phyloP scores from a whole-genome alignment of 768 basidiomycete species.

The Lanmaoa pseudosensibilis region DNA sequence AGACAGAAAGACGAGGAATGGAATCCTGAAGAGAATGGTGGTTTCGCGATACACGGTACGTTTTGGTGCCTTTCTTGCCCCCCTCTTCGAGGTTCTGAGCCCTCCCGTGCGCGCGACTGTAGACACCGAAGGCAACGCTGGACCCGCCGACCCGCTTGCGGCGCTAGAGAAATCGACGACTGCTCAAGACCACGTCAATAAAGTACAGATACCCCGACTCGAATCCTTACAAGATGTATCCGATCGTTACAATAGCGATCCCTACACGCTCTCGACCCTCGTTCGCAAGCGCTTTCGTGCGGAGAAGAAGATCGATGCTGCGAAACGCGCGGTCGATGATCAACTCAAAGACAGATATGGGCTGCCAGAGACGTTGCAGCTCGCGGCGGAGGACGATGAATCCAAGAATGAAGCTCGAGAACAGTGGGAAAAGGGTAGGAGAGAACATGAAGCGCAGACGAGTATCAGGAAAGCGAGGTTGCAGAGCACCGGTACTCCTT shows the following conservation, averaged over 20 bases:
- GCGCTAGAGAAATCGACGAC: constrained; percentile 87
- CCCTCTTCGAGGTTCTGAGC: neutral
- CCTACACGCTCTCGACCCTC: constrained; percentile 74
- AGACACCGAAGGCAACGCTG: constrained; percentile 69
- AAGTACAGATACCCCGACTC: constrained; percentile 77
- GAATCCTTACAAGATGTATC: constrained; percentile 77
- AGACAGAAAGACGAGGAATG: constrained; percentile 93
- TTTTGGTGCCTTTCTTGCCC: neutral
- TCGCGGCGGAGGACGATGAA: constrained; percentile 67
- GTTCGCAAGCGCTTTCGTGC: constrained; percentile 81
- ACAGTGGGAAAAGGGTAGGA: constrained; percentile 57
- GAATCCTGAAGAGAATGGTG: constrained; percentile 95
- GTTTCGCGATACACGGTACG: constrained; percentile 83
- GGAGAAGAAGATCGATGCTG: constrained; percentile 78
- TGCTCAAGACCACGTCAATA: constrained; percentile 67
- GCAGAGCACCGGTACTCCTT: constrained; percentile 28
- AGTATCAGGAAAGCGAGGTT: constrained; percentile 51
- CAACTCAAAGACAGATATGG: constrained; percentile 73
- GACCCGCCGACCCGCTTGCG: constrained; percentile 79
- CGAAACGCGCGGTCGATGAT: constrained; percentile 69
- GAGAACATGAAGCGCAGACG: constrained; percentile 44
- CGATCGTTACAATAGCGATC: constrained; percentile 80
- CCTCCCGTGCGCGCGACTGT: constrained; percentile 8
- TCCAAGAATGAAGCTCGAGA: constrained; percentile 59
- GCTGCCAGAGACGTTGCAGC: constrained; percentile 63